Evolutionary conservation across 2,329 filamentous ascomycete genomes (phyloP).

Genomic region (Dactylellina cionopaga): DNA sequence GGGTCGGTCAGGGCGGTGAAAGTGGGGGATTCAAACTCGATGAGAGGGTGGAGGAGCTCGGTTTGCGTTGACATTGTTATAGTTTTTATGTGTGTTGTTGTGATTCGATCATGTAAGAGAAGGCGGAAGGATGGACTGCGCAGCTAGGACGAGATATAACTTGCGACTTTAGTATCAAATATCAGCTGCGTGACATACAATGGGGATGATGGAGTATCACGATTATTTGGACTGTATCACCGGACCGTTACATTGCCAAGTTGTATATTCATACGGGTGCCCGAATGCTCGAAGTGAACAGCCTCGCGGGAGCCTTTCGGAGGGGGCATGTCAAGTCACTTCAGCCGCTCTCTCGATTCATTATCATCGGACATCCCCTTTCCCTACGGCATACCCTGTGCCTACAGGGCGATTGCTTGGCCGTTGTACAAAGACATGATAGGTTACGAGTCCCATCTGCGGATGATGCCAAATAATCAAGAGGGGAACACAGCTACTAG

Average conservation of each 20-base stretch:
- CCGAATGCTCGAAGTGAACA: background rate
- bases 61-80: slow-evolving; percentile 45
- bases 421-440: slow-evolving; percentile 7
- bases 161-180: background rate
- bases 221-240: background rate
- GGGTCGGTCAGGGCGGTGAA: background rate
- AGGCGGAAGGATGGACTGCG: background rate
- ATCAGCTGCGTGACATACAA: background rate
- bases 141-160: background rate
- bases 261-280: background rate
- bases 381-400: background rate
- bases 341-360: slow-evolving; percentile 8
- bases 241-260: background rate
- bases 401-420: too few species aligned
- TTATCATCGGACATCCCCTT: slow-evolving; percentile 2
- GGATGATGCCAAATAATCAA: slow-evolving; percentile 2
- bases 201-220: background rate
- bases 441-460: background rate
- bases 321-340: background rate
- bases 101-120: slow-evolving; percentile 5
- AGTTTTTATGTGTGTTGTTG: slow-evolving; percentile 10
- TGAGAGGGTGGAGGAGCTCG: slow-evolving; percentile 25
- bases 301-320: slow-evolving; percentile 22
- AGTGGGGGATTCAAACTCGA: slow-evolving; percentile 32
- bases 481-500: too few species aligned